Base-by-base conservation (phyloP, 192 early-diverging fungal genomes). In the Umbelopsis sp. region DNA sequence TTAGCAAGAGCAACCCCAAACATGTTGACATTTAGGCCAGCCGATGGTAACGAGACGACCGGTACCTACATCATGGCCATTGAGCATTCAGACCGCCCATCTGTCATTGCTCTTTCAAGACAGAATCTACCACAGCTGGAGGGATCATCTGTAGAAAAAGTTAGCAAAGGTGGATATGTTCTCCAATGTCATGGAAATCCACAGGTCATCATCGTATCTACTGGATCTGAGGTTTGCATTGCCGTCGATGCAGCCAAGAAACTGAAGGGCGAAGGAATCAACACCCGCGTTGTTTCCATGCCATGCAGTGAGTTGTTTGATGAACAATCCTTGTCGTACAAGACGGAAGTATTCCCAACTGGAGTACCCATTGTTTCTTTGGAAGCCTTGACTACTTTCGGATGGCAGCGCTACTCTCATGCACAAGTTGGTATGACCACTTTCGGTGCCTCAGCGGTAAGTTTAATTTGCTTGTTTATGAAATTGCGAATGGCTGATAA, bases 341-440 rank as follows among this genome's bases (percentile, higher is more conserved):
- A 89, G 72, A 83, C 89, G 32, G 78, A 80, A 10, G 95, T 99
- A n/a, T 85, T 99, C 62, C 82, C 87, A 0, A 81, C 85, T 21
- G 93, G 93, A 12, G 78, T 97, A 43, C 96, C 96, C 1, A 82
- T 91, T n/a, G 81, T 97, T 56, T 92, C 90, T 74, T 89, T 97
- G 44, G 97, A 99, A 83, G 95, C 93, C 2, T 78, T 94, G 79
- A 66, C 84, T 44, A 94, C 93, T 51, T 91, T 92, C 80, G 91
- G 94, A n/a, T 99, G 97, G 96, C 79, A 82, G 75, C 94, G 92
- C 77, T 98, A 94, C 77, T 91, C 95, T 16, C 96, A 98, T 83
- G 87, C 85, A 26, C 87, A 90, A 20, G 83, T 96, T 72, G 96
- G 95, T 68, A 92, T 99, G 79, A 92, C 93, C 62, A 89, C 88